phyloP scores from a whole-genome alignment of 176 grass and related monocot genomes.

The Cenchrus purpureus region DNA sequence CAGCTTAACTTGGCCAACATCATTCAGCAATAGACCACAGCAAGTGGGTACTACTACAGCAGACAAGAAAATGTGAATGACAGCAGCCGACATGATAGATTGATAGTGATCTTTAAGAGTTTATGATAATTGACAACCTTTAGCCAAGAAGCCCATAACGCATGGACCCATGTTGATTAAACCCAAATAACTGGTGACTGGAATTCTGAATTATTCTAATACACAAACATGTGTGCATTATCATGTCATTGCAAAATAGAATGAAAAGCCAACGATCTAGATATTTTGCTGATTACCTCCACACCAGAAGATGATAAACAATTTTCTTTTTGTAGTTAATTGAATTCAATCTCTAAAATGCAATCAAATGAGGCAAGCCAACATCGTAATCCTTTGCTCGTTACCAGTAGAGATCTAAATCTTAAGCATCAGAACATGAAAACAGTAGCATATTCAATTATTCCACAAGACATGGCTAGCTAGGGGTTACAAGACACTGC shows the following conservation, averaged over 20 bases:
- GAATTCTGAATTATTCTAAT: not conserved
- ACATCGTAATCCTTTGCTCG: not conserved
- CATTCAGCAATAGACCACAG: not conserved
- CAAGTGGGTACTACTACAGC: not conserved
- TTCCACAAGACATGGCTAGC: not conserved
- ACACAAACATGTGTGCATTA: not conserved
- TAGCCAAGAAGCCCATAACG: slow-evolving; percentile 15
- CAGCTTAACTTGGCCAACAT: not conserved
- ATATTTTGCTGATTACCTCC: slow-evolving; percentile 7
- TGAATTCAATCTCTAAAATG: slow-evolving; percentile 3
- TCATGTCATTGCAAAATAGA: slow-evolving; percentile 12
- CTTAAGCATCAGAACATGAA: not conserved
- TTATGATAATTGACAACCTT: slow-evolving; percentile 29
- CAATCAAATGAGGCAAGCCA: slow-evolving; percentile 13
- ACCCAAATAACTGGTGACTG: not conserved
- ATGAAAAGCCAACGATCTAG: not conserved
- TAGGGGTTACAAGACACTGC: not conserved
- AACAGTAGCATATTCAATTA: slow-evolving; percentile 14
- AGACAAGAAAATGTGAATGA: slow-evolving; percentile 5
- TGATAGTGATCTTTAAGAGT: not conserved
- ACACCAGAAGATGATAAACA: slow-evolving; percentile 3
- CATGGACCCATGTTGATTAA: not conserved
- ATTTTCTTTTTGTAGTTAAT: not conserved
- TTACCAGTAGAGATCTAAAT: not conserved
- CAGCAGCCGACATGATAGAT: not conserved